These are phyloP conservation scores for Filosporella fistucella DNA, from an alignment of 495 filamentous ascomycete genomes.

Conservation along the genomic window DNA sequence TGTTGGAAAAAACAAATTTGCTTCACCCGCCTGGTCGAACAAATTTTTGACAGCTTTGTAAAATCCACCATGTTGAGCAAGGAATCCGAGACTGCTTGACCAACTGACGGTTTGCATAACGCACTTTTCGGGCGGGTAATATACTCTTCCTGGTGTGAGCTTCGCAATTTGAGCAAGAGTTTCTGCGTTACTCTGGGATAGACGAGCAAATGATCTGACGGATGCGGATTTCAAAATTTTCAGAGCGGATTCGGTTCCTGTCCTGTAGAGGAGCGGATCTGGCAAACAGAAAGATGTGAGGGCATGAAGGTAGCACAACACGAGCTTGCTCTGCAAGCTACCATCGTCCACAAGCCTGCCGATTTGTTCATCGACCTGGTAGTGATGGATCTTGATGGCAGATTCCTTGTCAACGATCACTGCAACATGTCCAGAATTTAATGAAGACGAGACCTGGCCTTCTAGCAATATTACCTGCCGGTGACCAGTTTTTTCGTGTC, in stretches of 20 bases:
- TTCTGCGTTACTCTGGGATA: constrained; percentile 34
- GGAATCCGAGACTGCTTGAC: constrained; percentile 28
- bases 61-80: constrained; percentile 51
- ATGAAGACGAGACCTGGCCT: constrained; percentile 27
- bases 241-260: constrained; percentile 60
- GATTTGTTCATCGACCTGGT: constrained; percentile 41
- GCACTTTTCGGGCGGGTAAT: constrained; percentile 39
- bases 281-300: constrained; percentile 55
- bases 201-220: constrained; percentile 41
- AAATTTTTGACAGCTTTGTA: constrained; percentile 34
- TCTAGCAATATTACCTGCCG: constrained; percentile 48
- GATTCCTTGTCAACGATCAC: constrained; percentile 31
- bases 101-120: constrained; percentile 44
- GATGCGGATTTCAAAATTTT: constrained; percentile 42
- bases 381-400: constrained; percentile 28
- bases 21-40: constrained; percentile 29
- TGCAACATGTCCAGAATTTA: constrained; percentile 30
- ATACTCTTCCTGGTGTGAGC: constrained; percentile 44
- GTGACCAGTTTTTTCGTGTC: constrained; percentile 7
- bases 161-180: constrained; percentile 39
- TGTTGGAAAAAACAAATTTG: background rate
- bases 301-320: constrained; percentile 54
- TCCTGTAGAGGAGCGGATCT: constrained; percentile 50
- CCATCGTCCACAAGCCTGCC: constrained; percentile 45
- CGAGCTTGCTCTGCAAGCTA: constrained; percentile 50